These are phyloP conservation scores for Linnemannia hyalina DNA, from an alignment of 192 early-diverging fungal species.

Conservation along the genomic window DNA sequence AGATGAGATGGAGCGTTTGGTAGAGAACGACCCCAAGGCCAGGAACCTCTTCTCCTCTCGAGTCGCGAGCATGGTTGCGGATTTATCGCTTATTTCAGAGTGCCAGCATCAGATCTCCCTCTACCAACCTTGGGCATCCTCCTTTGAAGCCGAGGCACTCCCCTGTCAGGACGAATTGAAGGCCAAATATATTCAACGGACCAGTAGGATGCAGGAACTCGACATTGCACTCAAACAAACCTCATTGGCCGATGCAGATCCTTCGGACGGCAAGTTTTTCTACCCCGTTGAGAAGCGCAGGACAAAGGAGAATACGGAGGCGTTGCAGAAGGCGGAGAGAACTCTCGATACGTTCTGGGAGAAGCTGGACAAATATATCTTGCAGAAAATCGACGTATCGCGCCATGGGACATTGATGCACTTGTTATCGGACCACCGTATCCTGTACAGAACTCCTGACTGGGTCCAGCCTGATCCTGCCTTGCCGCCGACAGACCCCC, in stretches of 20 bases:
- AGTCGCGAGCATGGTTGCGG: slow-evolving; percentile 21
- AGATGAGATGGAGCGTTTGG: slow-evolving; percentile 36
- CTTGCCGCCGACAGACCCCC: slow-evolving; percentile 11
- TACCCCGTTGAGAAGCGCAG: slow-evolving; percentile 42
- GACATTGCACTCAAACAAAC: slow-evolving; percentile 9
- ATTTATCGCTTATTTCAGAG: slow-evolving; percentile 36
- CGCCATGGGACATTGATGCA: slow-evolving; percentile 11
- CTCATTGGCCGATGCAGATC: slow-evolving; percentile 15
- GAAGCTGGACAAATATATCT: slow-evolving; percentile 12
- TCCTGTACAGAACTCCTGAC: slow-evolving; percentile 36
- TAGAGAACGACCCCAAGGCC: slow-evolving; percentile 30
- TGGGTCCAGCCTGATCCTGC: slow-evolving; percentile 32
- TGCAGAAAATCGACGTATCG: slow-evolving; percentile 7
- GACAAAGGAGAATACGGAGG: slow-evolving; percentile 45
- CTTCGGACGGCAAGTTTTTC: slow-evolving; percentile 30
- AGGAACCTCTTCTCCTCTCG: slow-evolving; percentile 29
- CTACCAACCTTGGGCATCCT: slow-evolving; percentile 37
- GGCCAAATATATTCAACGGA: slow-evolving; percentile 15
- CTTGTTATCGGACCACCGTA: slow-evolving; percentile 19
- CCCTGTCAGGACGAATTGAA: neutral
- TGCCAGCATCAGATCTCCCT: slow-evolving; percentile 34
- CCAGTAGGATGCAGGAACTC: slow-evolving; percentile 19
- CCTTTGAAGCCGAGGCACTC: slow-evolving; percentile 25
- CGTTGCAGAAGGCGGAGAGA: slow-evolving; percentile 32
- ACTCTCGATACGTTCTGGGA: slow-evolving; percentile 36